phyloP scores from a whole-genome alignment of 352 stramenopile genomes.

The Phytophthora melonis region DNA sequence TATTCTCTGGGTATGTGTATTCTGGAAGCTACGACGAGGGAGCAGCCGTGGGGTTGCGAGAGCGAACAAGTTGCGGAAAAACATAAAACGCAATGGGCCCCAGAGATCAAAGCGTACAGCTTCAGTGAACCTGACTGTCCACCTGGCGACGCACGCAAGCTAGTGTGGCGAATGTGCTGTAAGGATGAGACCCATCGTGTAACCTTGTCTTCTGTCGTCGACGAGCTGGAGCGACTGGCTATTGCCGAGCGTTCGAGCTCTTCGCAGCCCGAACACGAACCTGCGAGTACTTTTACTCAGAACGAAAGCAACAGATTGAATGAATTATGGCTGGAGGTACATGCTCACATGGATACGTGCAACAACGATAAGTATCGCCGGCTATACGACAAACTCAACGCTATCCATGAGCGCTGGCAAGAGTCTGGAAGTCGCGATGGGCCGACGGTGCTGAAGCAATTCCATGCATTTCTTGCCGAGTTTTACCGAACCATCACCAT shows the following conservation, averaged over 20 bases:
- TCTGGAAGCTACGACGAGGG: constrained; percentile 21
- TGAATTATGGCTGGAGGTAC: background rate
- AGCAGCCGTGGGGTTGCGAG: background rate
- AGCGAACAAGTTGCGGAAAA: background rate
- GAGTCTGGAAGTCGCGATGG: background rate
- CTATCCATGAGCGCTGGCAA: background rate
- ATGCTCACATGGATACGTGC: background rate
- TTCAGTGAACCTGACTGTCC: background rate
- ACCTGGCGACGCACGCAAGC: background rate
- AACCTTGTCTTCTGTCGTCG: background rate
- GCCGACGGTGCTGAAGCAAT: background rate
- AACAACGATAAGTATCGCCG: background rate
- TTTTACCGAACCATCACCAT: background rate
- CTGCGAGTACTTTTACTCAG: background rate
- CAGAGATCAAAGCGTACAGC: background rate
- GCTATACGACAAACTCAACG: background rate
- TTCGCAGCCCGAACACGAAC: background rate
- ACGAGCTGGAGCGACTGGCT: constrained; percentile 2
- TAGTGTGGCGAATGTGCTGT: constrained; percentile 25
- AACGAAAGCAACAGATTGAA: background rate
- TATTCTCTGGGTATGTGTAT: constrained; percentile 41
- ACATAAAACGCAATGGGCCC: background rate
- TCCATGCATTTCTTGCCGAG: background rate
- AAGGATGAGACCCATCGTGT: constrained; percentile 1
- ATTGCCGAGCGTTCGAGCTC: background rate